phyloP scores from a whole-genome alignment of 805 yeast genomes.

The Cyberlindnera petersonii region DNA sequence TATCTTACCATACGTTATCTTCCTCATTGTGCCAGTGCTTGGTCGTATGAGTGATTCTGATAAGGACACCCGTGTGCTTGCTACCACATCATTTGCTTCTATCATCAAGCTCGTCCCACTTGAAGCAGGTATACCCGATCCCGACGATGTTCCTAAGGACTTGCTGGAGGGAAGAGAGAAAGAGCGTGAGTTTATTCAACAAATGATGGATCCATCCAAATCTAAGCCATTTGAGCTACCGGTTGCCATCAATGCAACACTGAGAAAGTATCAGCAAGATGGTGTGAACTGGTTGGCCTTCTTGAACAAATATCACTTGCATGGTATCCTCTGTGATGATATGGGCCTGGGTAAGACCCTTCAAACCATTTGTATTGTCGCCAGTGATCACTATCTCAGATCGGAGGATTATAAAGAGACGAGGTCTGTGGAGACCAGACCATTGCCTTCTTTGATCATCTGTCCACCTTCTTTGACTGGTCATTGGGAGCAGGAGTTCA shows the following conservation, averaged over 20 bases:
- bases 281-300: constrained; percentile 99
- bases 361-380: constrained; percentile 94
- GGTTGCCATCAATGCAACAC: constrained; percentile 85
- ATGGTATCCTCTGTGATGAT: constrained; percentile 97
- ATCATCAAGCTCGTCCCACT: constrained; percentile 93
- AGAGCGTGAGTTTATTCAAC: constrained; percentile 91
- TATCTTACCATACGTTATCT: constrained; percentile 91
- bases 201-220: constrained; percentile 96
- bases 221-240: constrained; percentile 86
- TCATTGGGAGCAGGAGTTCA: constrained; percentile 96
- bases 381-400: constrained; percentile 90
- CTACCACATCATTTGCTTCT: constrained; percentile 95
- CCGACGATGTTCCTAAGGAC: constrained; percentile 82
- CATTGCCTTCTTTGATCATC: constrained; percentile 77
- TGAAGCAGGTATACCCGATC: constrained; percentile 96
- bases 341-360: constrained; percentile 98
- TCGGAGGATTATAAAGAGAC: constrained; percentile 62
- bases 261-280: constrained; percentile 94
- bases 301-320: constrained; percentile 88
- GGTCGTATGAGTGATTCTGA: constrained; percentile 98
- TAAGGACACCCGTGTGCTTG: constrained; percentile 78
- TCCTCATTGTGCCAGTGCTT: constrained; percentile 90
- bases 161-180: constrained; percentile 84
- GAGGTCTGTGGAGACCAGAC: constrained; percentile 59
- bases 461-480: constrained; percentile 99